Conservation (phyloP, 2,329 filamentous ascomycete genomes). For the Reticulascus tulasneorum region DNA sequence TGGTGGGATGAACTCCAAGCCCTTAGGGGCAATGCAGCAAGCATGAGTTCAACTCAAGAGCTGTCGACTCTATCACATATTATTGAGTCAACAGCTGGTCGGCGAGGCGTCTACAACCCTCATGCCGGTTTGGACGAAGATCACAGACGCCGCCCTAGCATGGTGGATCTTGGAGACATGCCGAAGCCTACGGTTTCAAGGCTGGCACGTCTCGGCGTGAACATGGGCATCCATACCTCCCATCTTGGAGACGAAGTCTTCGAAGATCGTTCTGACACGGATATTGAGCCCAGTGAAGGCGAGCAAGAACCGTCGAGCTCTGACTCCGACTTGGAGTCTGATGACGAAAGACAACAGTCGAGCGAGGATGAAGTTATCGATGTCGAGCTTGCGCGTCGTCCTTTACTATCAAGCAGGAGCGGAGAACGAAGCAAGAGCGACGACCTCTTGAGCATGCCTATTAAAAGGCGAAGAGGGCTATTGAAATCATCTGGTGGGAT, state of each 20-base stretch:
- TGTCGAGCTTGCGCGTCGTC: constrained; percentile 9
- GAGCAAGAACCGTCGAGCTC: constrained; percentile 24
- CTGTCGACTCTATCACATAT: constrained; percentile 39
- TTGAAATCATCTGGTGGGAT: constrained; percentile 6
- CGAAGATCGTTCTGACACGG: constrained; percentile 27
- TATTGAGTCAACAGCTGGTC: constrained; percentile 37
- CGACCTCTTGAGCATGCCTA: constrained; percentile 6
- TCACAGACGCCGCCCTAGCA: constrained; percentile 38
- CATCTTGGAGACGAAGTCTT: constrained; percentile 62
- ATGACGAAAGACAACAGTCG: constrained; percentile 26
- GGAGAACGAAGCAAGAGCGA: constrained; percentile 14
- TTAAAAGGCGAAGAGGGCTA: constrained; percentile 10
- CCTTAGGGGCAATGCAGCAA: constrained; percentile 37
- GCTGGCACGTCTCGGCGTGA: constrained; percentile 57
- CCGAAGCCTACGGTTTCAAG: constrained; percentile 53
- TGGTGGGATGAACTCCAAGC: constrained; percentile 79
- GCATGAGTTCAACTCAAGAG: constrained; percentile 38
- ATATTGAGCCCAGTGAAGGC: constrained; percentile 36
- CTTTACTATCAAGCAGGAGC: constrained; percentile 14
- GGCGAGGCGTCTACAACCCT: constrained; percentile 40
- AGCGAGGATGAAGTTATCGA: constrained; percentile 20
- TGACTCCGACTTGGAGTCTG: constrained; percentile 28
- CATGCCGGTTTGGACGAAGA: constrained; percentile 25
- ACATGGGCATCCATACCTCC: constrained; percentile 72
- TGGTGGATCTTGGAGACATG: constrained; percentile 58